A percentile compares a stretch with the other conserved stretches of the same genome.
Evolutionary conservation across 2,329 filamentous ascomycete species (phyloP).

Genomic region (Biscogniauxia mediterranea): DNA sequence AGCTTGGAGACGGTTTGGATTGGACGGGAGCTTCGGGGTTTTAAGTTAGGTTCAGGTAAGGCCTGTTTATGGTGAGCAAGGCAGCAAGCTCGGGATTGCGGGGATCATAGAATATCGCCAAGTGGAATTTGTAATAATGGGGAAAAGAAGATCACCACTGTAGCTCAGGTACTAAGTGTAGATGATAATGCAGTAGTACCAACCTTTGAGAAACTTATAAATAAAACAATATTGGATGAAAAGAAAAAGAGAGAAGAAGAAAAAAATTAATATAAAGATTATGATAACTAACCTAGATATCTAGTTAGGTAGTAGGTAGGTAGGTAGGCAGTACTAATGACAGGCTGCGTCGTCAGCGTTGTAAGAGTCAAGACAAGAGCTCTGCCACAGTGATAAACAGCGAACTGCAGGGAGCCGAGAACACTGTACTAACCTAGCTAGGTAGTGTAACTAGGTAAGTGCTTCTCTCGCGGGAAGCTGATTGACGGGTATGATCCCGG

Average conservation of each 20-base stretch:
- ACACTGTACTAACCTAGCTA: neutral
- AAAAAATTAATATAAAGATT: no score
- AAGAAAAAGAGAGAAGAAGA: no score
- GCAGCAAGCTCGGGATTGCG: constrained; percentile 7
- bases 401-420: constrained; percentile 1
- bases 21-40: neutral
- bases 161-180: constrained; percentile 2
- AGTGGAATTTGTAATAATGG: constrained; percentile 15
- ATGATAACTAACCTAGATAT: no score
- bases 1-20: neutral
- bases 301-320: no score
- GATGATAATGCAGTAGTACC: no score
- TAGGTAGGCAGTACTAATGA: no score
- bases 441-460: no score
- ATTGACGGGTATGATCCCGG: no score
- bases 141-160: neutral
- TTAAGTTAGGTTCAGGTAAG: neutral
- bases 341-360: constrained; percentile 23
- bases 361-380: constrained; percentile 11
- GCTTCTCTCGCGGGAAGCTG: no score
- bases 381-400: constrained; percentile 17
- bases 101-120: constrained; percentile 9
- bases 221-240: neutral
- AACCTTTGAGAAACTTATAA: no score
- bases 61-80: neutral